phyloP scores from a whole-genome alignment of 768 basidiomycete genomes.

The Dioszegia crocea region DNA sequence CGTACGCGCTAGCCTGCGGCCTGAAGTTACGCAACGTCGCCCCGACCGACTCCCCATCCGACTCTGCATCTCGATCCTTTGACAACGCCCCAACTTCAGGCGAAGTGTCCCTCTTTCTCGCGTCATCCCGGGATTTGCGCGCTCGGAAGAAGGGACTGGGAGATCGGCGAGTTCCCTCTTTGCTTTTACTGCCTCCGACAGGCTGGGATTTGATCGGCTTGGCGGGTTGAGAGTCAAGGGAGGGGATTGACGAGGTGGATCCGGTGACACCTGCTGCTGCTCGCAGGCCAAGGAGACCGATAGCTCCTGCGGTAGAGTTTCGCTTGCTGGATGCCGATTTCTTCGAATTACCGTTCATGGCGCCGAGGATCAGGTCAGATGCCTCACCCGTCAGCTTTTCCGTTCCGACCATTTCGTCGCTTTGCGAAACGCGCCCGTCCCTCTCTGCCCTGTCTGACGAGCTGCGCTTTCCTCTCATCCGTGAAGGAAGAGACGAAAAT shows the following conservation, averaged over 20 bases:
- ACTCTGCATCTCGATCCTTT: conserved; percentile 46
- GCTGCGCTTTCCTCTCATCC: not conserved
- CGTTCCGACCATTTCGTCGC: not conserved
- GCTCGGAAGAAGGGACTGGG: conserved; percentile 72
- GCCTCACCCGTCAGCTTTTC: conserved; percentile 9
- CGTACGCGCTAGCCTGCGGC: conserved; percentile 56
- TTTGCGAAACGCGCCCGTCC: not conserved
- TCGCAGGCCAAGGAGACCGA: conserved; percentile 51
- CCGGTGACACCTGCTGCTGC: conserved; percentile 19
- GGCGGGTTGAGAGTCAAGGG: conserved; percentile 48
- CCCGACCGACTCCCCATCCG: conserved; percentile 42
- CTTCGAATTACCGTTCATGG: not conserved
- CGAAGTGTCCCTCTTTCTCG: conserved; percentile 58
- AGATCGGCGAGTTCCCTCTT: conserved; percentile 36
- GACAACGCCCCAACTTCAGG: conserved; percentile 55
- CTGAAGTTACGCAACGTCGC: conserved; percentile 51
- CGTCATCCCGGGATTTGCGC: conserved; percentile 58
- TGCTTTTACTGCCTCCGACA: conserved; percentile 22
- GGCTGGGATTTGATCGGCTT: conserved; percentile 23
- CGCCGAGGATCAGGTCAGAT: conserved; percentile 16
- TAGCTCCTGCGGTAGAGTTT: conserved; percentile 48
- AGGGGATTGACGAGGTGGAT: not conserved
- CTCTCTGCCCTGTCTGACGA: not conserved
- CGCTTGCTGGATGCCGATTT: not conserved
- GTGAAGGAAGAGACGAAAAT: not conserved